Evolutionary conservation across 331 rosid species (phyloP), one percentile per base, ranked within the genome.

Genomic region (Saraca asoca): DNA sequence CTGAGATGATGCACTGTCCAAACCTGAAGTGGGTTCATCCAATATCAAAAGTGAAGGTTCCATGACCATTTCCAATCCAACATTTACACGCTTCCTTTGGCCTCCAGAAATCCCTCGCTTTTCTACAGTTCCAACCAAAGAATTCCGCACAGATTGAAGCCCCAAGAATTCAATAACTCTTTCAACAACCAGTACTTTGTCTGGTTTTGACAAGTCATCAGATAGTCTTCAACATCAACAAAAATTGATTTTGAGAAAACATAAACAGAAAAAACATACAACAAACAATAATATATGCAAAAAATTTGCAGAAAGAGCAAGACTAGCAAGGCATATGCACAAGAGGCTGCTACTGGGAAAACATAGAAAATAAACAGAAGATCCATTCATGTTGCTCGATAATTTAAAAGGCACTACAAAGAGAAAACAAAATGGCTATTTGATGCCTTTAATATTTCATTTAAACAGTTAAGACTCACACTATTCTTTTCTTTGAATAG

Each of bases 31-130:
- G 51, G 99, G 99, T 74, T 94, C 97, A 79, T 94, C 99, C 79
- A 94, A 82, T 51, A 94, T 84, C 80, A 94, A 68, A 70, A 94
- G 88, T 69, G 99, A 94, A 83, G 99, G 99, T 71, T 90, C 99
- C 95, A 94, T 86, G 70, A 94, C 99, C 99, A 94, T 94, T 81
- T 94, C 99, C 68, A 94, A 73, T 64, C 97, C 97, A 58, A 90
- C 99, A 82, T 94, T 94, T 68, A 90, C 99, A 17, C 97, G 88
- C 76, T 94, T 94, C 77, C 99, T 83, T 81, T 94, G 97, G 59
- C 97, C 97, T 61, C 99, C 99, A 38, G 99, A 94, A 58, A 94
- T 75, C 71, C 99, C 99, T 73, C 99, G 79, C 80, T 86, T 94
- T 76, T 94, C 97, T 16, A 94, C 95, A 0, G 97, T 94, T 61